phyloP scores from a whole-genome alignment of 2,329 filamentous ascomycete genomes.

The Akanthomyces dipterigenus region DNA sequence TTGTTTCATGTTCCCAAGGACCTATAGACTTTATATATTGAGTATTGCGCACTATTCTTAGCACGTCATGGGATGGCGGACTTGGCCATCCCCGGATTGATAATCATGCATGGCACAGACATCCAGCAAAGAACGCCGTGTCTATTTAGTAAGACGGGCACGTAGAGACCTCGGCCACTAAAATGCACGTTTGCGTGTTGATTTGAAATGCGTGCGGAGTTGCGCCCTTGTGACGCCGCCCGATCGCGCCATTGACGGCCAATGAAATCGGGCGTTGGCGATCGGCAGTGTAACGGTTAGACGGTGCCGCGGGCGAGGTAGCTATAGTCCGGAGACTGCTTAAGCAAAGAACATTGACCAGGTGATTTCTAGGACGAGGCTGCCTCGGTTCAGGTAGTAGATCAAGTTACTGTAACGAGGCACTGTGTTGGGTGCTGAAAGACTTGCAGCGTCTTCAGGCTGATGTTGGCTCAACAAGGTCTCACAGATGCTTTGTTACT shows the following conservation, averaged over 20 bases:
- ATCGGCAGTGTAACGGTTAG: background rate
- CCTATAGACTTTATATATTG: background rate
- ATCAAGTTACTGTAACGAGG: no score
- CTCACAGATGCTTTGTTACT: no score
- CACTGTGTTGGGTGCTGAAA: no score
- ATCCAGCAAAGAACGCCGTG: background rate
- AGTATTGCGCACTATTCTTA: slow-evolving; percentile 12
- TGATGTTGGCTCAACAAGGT: no score
- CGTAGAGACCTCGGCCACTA: background rate
- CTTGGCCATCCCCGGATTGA: slow-evolving; percentile 16
- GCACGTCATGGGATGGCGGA: slow-evolving; percentile 19
- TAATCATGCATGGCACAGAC: slow-evolving; percentile 16
- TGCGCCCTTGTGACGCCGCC: background rate
- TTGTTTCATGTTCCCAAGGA: background rate
- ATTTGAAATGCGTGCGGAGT: slow-evolving; percentile 12
- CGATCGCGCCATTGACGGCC: slow-evolving; percentile 7
- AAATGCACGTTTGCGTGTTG: background rate
- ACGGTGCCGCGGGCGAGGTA: background rate
- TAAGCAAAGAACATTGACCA: background rate
- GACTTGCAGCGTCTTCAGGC: no score
- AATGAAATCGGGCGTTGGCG: background rate
- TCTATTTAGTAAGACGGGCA: background rate
- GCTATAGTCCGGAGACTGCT: background rate
- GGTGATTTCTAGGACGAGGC: no score
- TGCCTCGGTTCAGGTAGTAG: background rate